phyloP scores from a whole-genome alignment of 495 filamentous ascomycete genomes.

The Penicillium longicatenatum region DNA sequence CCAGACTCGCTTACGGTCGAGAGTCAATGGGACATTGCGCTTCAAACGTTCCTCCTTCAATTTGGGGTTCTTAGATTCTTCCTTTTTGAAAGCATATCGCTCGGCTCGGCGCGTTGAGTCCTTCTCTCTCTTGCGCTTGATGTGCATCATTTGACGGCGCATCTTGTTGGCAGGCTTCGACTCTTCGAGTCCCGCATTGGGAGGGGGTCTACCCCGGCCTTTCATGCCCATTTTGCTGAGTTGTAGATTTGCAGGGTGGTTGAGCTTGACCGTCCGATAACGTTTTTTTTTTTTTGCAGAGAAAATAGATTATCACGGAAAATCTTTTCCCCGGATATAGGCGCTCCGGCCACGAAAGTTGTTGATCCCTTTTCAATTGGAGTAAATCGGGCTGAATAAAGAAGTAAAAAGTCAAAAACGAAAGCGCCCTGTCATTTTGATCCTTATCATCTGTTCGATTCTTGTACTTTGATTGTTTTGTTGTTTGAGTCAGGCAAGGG shows the following conservation, averaged over 20 bases:
- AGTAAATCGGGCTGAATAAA: slow-evolving; percentile 5
- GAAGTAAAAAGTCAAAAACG: slow-evolving; percentile 7
- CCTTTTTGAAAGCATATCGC: slow-evolving; percentile 74
- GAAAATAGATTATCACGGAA: slow-evolving; percentile 35
- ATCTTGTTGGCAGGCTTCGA: slow-evolving; percentile 65
- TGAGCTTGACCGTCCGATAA: slow-evolving; percentile 2
- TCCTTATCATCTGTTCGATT: slow-evolving; percentile 9
- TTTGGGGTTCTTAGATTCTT: slow-evolving; percentile 83
- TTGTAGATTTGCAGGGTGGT: background rate
- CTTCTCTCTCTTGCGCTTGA: slow-evolving; percentile 73
- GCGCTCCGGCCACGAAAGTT: slow-evolving; percentile 14
- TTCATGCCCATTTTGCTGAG: slow-evolving; percentile 28
- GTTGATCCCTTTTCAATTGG: slow-evolving; percentile 15
- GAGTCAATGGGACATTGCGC: slow-evolving; percentile 77
- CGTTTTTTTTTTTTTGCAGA: slow-evolving; percentile 8
- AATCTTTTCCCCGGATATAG: slow-evolving; percentile 22
- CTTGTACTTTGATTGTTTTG: slow-evolving; percentile 15
- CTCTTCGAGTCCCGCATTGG: slow-evolving; percentile 24
- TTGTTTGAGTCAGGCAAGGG: slow-evolving; percentile 19
- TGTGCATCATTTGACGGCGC: slow-evolving; percentile 69
- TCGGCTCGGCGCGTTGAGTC: slow-evolving; percentile 72
- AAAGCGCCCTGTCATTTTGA: slow-evolving; percentile 7
- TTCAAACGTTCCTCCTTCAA: slow-evolving; percentile 68
- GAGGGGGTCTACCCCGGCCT: slow-evolving; percentile 30
- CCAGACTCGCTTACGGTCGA: slow-evolving; percentile 91